phyloP scores from a whole-genome alignment of 2,329 filamentous ascomycete genomes.

The Aspergillus fumigatus region DNA sequence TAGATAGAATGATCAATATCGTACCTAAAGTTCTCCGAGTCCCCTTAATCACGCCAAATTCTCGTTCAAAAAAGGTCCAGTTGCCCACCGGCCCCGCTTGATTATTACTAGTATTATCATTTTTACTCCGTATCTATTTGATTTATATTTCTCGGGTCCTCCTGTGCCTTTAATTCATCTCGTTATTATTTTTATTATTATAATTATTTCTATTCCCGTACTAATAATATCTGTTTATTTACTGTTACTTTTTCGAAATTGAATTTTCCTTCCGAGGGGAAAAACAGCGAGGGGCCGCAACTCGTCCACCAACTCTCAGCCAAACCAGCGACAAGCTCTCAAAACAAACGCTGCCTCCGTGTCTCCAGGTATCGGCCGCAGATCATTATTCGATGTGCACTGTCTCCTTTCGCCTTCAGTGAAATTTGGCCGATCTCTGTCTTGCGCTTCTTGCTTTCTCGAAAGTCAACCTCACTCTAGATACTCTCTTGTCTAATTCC shows the following conservation, averaged over 20 bases:
- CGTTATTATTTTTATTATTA: neutral
- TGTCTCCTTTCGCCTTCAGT: conserved; percentile 3
- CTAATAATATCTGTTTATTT: neutral
- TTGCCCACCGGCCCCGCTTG: neutral
- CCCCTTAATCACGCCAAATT: neutral
- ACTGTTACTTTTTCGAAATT: neutral
- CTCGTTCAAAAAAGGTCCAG: neutral
- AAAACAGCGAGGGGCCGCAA: neutral
- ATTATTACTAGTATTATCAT: neutral
- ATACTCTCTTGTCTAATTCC: neutral
- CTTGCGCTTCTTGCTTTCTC: neutral
- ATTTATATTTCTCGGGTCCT: neutral
- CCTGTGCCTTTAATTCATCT: neutral
- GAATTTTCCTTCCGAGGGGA: neutral
- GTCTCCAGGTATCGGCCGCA: conserved; percentile 7
- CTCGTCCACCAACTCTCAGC: neutral
- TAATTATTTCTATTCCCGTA: neutral
- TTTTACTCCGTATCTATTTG: neutral
- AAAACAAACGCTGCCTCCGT: neutral
- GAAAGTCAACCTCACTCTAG: neutral
- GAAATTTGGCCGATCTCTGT: neutral
- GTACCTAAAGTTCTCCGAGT: neutral
- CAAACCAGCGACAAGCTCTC: neutral
- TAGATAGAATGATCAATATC: neutral
- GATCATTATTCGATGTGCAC: conserved; percentile 17